Evolutionary conservation across 768 basidiomycete species (phyloP).

Genomic region (Sutorius australiensis): DNA sequence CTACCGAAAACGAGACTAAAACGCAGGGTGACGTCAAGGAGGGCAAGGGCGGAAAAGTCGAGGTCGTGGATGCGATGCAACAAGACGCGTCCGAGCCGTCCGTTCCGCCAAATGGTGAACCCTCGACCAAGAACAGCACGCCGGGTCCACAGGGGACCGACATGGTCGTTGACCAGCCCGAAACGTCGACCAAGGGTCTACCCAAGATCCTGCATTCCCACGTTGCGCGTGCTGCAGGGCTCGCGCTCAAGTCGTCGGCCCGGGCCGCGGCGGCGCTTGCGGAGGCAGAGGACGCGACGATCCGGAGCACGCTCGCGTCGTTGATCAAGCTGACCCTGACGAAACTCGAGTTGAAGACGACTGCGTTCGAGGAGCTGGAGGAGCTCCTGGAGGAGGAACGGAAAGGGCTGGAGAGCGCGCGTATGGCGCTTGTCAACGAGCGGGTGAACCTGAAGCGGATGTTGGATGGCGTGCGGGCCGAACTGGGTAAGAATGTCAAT

Average conservation of each 20-base stretch:
- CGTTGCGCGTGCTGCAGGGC: slow-evolving; percentile 74
- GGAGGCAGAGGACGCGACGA: slow-evolving; percentile 75
- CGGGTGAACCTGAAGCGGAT: slow-evolving; percentile 66
- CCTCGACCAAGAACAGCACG: slow-evolving; percentile 13
- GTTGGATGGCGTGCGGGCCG: slow-evolving; percentile 62
- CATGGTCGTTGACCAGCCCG: slow-evolving; percentile 47
- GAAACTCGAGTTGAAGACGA: slow-evolving; percentile 93
- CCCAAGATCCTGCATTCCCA: slow-evolving; percentile 63
- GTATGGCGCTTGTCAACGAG: slow-evolving; percentile 77
- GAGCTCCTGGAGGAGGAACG: slow-evolving; percentile 89
- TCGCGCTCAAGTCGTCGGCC: slow-evolving; percentile 87
- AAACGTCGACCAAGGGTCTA: slow-evolving; percentile 25
- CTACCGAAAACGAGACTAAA: slow-evolving; percentile 31
- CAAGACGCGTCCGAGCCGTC: slow-evolving; percentile 26
- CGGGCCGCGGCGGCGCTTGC: slow-evolving; percentile 81
- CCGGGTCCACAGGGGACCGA: slow-evolving; percentile 29
- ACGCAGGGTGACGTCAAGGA: slow-evolving; percentile 31
- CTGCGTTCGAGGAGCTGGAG: slow-evolving; percentile 92
- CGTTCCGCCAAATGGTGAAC: slow-evolving; percentile 9
- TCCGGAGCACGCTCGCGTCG: slow-evolving; percentile 72
- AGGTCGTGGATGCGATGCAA: slow-evolving; percentile 38
- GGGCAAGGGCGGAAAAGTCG: slow-evolving; percentile 37
- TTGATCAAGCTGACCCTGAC: slow-evolving; percentile 81
- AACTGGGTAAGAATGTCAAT: slow-evolving; percentile 54
- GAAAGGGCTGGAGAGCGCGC: slow-evolving; percentile 75